Evolutionary conservation across 2,329 filamentous ascomycete genomes (phyloP), one percentile per base, ranked within the genome.

Genomic region (Cordyceps javanica): DNA sequence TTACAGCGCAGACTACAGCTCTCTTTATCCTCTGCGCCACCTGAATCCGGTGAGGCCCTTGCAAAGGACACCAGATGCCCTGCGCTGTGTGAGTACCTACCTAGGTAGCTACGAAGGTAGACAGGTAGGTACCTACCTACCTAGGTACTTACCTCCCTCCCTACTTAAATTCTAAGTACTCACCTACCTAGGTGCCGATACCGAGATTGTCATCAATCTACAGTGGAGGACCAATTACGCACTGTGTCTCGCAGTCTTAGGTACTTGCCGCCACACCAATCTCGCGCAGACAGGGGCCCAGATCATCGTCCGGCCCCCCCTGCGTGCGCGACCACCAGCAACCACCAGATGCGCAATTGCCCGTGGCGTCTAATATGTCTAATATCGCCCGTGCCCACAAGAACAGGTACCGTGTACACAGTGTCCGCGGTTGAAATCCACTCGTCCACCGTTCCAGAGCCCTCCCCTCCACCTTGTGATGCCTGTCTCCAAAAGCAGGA

Each of bases 361-460:
- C 44, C 28, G 44, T 41, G 45, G 53, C 53, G 44, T 55, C 44
- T 49, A 56, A 49, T 41, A 41, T 56, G 34, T 56, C 54, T 50
- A 56, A 56, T 56, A 50, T 50, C 54, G 44, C 44, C 19, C n/a
- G 45, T 56, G 54, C 38, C 54, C 54, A 50, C 54, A 25, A 49
- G 26, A 25, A 25, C 45, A 50, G 45, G 54, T 56, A 56, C 36
- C 44, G 9, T 13, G 54, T 56, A 56, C 54, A 56, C 54, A 56
- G 54, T 56, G 54, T 50, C 54, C 54, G 45, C 45, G 26, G 54
- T 49, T 11, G 54, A 49, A n/a, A 21, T 32, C 44, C 54, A 49
- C 54, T 10, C 34, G 21, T 10, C 38, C 19, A 23, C 38, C 36
- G 4, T n/a, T 39, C 36, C 19, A 6, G 36, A n/a, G 36, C 36